Base-by-base conservation (phyloP, 768 basidiomycete species). In the Termitomyces heimii region DNA sequence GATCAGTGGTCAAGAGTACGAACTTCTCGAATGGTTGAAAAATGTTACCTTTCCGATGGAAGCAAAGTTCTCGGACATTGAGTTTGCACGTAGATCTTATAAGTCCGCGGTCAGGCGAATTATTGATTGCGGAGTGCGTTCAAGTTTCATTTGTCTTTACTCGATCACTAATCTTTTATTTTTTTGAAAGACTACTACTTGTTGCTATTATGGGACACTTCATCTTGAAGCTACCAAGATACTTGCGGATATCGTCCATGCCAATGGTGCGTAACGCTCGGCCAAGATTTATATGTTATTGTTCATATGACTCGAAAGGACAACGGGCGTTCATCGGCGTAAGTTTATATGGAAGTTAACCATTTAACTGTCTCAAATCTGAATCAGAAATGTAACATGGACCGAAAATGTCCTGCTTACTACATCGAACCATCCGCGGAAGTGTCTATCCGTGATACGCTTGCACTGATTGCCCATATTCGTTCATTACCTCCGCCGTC, bases 1-100 rank as follows among this genome's bases (percentile, higher is more conserved):
- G 58, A 42, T 50, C 66, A 90, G 90, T 12, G 95, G 94, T 8
- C 86, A 89, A 58, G 82, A 94, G 62, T 85, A 88, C 64, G 83
- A 96, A 66, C 85, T 98, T 4, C 78, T 98, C 13, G 89, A 92
- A 59, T 98, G 96, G 96, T 81, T 96, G 26, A 67, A 81, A 24
- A 74, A 87, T 24, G 77, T 92, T 56, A 97, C 94, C 3, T 98
- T 96, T 70, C 96, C 96, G 0, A 83, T 82, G 67, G 96, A 98
- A 68, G 77, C 82, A 26, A 85, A 81, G 57, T 98, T 94, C 67
- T 62, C 72, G 12, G 84, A 96, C 63, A 57, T 78, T 3, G 71
- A 75, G 2, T 94, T 92, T 70, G 94, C 96, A 2, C 69, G 73
- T 37, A 76, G 71, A 43, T 76, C 83, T 0, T 98, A 98, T 64